Conservation (phyloP, 345 rosid genomes). For the Isatis tinctoria region DNA sequence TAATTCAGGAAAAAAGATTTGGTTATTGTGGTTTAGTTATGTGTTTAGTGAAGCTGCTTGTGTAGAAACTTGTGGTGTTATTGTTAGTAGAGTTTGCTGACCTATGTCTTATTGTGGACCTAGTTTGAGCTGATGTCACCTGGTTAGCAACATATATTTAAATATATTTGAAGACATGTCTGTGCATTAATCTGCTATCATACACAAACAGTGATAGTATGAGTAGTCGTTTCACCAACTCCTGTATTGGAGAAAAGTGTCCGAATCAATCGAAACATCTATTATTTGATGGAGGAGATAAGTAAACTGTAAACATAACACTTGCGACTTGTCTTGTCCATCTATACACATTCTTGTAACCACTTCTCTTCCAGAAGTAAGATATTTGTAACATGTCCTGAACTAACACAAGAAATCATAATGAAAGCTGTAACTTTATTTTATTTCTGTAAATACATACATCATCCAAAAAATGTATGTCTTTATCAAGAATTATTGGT, state of each 20-base stretch:
- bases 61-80: constrained; percentile 3
- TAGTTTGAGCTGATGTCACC: constrained; percentile 16
- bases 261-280: neutral
- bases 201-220: neutral
- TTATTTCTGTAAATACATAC: neutral
- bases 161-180: neutral
- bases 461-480: neutral
- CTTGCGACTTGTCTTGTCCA: neutral
- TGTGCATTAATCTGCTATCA: neutral
- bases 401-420: neutral
- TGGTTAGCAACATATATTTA: neutral
- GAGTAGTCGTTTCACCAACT: neutral
- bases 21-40: constrained; percentile 6
- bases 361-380: neutral
- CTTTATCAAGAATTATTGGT: neutral
- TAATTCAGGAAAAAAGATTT: neutral
- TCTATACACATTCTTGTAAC: neutral
- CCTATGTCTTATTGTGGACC: constrained; percentile 14
- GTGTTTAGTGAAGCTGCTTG: constrained; percentile 2
- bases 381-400: neutral
- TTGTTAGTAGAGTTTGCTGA: constrained; percentile 17
- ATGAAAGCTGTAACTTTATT: neutral
- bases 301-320: neutral
- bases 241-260: neutral
- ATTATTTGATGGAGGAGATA: neutral